Evolutionary conservation across 1,284 basidiomycete genomes (phyloP), one percentile per base, ranked within the genome.

Genomic region (Trametes polyzona): DNA sequence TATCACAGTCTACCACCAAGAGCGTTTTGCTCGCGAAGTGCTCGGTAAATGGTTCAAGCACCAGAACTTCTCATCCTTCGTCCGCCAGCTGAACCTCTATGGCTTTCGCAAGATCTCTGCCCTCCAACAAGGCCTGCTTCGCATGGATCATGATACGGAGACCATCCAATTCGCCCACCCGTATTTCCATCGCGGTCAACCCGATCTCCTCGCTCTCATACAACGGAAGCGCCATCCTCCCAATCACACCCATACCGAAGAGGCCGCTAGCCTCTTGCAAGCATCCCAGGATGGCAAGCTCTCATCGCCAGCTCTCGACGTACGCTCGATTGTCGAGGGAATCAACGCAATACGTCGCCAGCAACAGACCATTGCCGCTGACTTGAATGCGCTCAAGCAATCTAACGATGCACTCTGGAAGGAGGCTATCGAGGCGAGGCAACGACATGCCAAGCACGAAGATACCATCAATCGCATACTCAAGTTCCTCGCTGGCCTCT

Each of bases 61-160:
- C 76, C 87, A 89, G 64, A 96, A 96, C 74, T 97, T 97, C 71
- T 88, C 87, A 44, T 94, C 92, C 36, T 98, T 98, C 71, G 95
- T 98, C 35, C 86, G 96, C 26, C 96, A 98, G 73, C 83, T 98
- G 67, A 98, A 98, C 80, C 97, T 97, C 93, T 96, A 96, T 72
- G 94, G 93, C 41, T 96, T 96, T 71, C 93, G 95, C 80, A 95
- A 95, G 78, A 92, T 96, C 47, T 93, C 95, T 0, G 95, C 98
- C 70, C 85, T 98, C 23, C 95, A 97, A 69, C 94, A 97, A 71
- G 96, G 96, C 29, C 94, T 95, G 21, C 82, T 98, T 59, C 87
- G 86, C 66, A 84, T 85, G 69, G 89, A 92, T 58, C 82, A 84
- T 37, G 90, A 93, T 57, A 87, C 84, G 39, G 96, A 98, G 71